Percentiles rank a stretch among this genome's conserved stretches.
Conservation (phyloP, 2,329 filamentous ascomycete species). For the Xylaria sp. region DNA sequence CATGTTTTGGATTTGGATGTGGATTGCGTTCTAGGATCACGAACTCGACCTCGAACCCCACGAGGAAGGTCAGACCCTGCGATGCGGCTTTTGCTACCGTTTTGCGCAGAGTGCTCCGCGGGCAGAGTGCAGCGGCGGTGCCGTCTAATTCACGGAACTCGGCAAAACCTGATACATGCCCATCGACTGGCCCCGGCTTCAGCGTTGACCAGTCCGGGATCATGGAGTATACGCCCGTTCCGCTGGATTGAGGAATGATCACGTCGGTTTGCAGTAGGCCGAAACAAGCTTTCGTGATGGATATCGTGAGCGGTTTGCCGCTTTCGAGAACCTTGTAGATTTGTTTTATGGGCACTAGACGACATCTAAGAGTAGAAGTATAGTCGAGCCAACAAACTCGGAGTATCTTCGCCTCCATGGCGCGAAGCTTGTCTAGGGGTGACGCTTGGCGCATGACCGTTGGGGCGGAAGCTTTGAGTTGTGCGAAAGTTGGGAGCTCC, state of each 20-base stretch:
- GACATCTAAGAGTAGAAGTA: conserved; percentile 72
- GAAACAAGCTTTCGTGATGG: conserved; percentile 72
- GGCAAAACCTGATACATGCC: conserved; percentile 73
- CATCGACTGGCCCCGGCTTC: conserved; percentile 65
- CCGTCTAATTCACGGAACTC: conserved; percentile 71
- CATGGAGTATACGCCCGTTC: conserved; percentile 74
- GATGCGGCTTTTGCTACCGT: conserved; percentile 63
- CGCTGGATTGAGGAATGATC: conserved; percentile 62
- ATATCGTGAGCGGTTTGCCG: conserved; percentile 61
- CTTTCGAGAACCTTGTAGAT: conserved; percentile 61
- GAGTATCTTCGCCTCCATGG: conserved; percentile 69
- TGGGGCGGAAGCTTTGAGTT: conserved; percentile 8
- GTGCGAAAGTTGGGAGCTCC: conserved; percentile 44
- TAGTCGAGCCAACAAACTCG: conserved; percentile 83
- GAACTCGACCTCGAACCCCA: conserved; percentile 77
- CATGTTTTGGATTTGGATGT: no score
- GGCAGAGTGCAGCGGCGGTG: conserved; percentile 66
- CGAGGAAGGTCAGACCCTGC: conserved; percentile 67
- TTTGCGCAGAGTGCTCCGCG: conserved; percentile 69
- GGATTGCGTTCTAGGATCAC: no score
- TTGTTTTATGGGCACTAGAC: conserved; percentile 73
- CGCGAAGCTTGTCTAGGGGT: conserved; percentile 35
- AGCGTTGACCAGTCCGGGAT: conserved; percentile 74
- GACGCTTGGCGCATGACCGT: background rate
- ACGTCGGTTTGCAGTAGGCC: conserved; percentile 76